phyloP scores from a whole-genome alignment of 352 stramenopile genomes.

The Phytophthora cryptogea region DNA sequence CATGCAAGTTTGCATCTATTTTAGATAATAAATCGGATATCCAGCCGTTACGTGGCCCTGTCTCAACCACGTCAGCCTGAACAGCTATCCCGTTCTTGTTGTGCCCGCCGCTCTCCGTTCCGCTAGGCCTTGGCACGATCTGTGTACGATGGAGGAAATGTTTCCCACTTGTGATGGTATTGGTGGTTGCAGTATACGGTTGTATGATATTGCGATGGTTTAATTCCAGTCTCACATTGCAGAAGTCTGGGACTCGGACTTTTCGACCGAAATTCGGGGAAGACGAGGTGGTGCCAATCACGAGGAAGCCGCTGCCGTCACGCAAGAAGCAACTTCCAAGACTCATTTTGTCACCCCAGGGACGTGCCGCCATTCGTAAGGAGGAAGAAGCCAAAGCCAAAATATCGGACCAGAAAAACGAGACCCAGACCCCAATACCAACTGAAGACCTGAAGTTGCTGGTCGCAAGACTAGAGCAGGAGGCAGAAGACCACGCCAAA shows the following conservation, averaged over 20 bases:
- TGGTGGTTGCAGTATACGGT: slow-evolving; percentile 4
- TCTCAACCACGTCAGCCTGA: not conserved
- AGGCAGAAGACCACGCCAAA: slow-evolving; percentile 9
- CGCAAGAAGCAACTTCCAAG: slow-evolving; percentile 14
- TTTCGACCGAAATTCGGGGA: slow-evolving; percentile 22
- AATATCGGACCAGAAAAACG: slow-evolving; percentile 3
- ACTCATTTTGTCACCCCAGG: slow-evolving; percentile 24
- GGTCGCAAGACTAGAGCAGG: not conserved
- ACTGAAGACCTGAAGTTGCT: not conserved
- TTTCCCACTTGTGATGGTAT: slow-evolving; percentile 2
- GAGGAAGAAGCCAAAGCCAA: slow-evolving; percentile 2
- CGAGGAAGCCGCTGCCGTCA: slow-evolving; percentile 9
- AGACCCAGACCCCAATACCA: not conserved
- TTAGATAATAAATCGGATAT: not conserved
- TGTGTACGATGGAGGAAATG: not conserved
- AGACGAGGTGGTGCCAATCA: slow-evolving; percentile 12
- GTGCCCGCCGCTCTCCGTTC: not conserved
- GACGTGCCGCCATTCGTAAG: slow-evolving; percentile 11
- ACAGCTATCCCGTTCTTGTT: slow-evolving; percentile 4
- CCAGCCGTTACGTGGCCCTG: not conserved
- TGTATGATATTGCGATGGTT: slow-evolving; percentile 20
- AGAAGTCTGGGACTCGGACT: slow-evolving; percentile 3
- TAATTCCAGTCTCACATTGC: slow-evolving; percentile 4
- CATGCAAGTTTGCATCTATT: not conserved
- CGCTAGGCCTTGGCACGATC: no score